phyloP scores from a whole-genome alignment of 2,329 filamentous ascomycete genomes.

The Claviceps monticola region DNA sequence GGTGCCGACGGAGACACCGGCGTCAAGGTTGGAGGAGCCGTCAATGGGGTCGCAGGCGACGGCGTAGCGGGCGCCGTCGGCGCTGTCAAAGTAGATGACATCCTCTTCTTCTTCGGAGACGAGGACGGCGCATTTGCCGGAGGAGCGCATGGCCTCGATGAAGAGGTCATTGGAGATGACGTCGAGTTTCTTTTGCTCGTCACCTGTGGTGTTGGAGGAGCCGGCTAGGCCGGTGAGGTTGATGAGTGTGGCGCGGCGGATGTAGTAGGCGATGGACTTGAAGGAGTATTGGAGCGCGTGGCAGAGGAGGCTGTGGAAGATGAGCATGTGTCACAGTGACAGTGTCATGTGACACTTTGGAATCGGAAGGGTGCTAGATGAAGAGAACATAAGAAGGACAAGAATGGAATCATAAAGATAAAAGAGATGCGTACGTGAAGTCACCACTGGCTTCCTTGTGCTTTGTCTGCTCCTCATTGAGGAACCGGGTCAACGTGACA shows the following conservation, averaged over 20 bases:
- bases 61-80: constrained; percentile 69
- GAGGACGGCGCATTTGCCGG: constrained; percentile 75
- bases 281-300: constrained; percentile 98
- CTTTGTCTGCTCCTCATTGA: constrained; percentile 91
- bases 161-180: constrained; percentile 98
- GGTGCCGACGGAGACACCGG: constrained; percentile 92
- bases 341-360: background rate
- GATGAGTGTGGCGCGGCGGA: constrained; percentile 86
- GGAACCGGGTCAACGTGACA: constrained; percentile 84
- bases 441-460: constrained; percentile 92
- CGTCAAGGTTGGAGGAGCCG: constrained; percentile 92
- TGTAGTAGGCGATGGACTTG: constrained; percentile 99
- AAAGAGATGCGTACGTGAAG: constrained; percentile 64
- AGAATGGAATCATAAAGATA: too few species aligned
- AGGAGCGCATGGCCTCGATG: constrained; percentile 86
- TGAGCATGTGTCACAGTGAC: background rate
- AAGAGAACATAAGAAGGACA: background rate
- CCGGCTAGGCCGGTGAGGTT: constrained; percentile 92
- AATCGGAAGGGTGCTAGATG: background rate
- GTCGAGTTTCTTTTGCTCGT: constrained; percentile 99
- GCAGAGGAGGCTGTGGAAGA: constrained; percentile 65
- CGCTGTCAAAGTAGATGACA: constrained; percentile 71
- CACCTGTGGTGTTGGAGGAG: constrained; percentile 86
- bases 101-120: constrained; percentile 99
- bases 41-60: constrained; percentile 97